Evolutionary conservation across 768 basidiomycete species (phyloP).

Genomic region (Termitomyces eurrhizus): DNA sequence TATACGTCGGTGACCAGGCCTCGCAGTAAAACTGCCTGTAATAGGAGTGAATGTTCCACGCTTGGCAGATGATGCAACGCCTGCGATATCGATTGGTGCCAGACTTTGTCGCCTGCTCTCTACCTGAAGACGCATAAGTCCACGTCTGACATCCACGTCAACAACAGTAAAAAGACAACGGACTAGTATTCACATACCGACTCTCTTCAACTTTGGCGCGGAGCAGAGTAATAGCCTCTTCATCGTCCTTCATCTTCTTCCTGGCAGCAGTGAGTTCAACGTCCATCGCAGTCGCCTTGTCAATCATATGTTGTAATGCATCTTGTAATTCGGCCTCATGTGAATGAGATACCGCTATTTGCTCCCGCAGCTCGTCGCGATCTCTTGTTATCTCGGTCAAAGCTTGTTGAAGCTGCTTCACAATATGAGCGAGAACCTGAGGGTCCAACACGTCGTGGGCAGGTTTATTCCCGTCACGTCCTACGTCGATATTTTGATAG

Average conservation of each 20-base stretch:
- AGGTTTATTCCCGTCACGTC: conserved; percentile 6
- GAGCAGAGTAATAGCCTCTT: conserved; percentile 70
- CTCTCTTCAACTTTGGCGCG: conserved; percentile 87
- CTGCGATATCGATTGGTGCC: conserved; percentile 50
- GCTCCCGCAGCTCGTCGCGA: conserved; percentile 59
- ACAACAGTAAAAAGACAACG: background rate
- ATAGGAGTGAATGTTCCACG: conserved; percentile 76
- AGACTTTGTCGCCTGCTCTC: conserved; percentile 67
- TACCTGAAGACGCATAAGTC: conserved; percentile 81
- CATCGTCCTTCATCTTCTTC: conserved; percentile 62
- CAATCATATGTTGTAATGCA: conserved; percentile 59
- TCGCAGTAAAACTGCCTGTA: conserved; percentile 46
- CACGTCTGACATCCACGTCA: conserved; percentile 47
- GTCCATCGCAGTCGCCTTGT: conserved; percentile 57
- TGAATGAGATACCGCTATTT: conserved; percentile 45
- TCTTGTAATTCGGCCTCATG: conserved; percentile 62
- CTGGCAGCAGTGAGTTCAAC: conserved; percentile 49
- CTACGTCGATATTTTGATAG: conserved; percentile 17
- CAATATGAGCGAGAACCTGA: conserved; percentile 70
- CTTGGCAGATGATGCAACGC: conserved; percentile 34
- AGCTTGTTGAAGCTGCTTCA: conserved; percentile 67
- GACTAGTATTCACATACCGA: conserved; percentile 43
- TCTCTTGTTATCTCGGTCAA: conserved; percentile 64
- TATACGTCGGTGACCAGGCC: conserved; percentile 62
- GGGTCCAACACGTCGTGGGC: conserved; percentile 59